These are phyloP conservation scores for Globisporangium alternatum DNA, from an alignment of 352 stramenopile species.

Conservation along the genomic window DNA sequence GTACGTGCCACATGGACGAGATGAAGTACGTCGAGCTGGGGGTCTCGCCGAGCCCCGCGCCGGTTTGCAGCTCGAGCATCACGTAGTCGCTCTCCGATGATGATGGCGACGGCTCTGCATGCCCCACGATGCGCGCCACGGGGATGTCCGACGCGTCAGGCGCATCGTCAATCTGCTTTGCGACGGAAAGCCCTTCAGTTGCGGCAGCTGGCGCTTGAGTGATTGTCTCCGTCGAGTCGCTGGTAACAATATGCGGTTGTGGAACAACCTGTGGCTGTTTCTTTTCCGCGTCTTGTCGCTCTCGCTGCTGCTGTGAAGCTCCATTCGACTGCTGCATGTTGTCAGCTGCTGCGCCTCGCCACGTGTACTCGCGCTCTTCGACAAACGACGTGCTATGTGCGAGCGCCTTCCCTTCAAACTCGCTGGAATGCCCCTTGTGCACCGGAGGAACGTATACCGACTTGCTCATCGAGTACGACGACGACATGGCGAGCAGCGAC, in stretches of 20 bases:
- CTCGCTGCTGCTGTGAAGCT: conserved; percentile 3
- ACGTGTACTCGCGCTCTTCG: conserved; percentile 53
- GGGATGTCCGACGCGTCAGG: conserved; percentile 39
- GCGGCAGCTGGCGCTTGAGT: background rate
- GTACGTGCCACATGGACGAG: conserved; percentile 72
- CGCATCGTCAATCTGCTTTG: conserved; percentile 31
- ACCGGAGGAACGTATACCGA: conserved; percentile 57
- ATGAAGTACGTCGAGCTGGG: conserved; percentile 76
- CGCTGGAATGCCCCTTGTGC: conserved; percentile 29
- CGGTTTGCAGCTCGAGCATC: conserved; percentile 77
- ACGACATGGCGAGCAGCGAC: conserved; percentile 27
- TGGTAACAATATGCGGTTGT: background rate
- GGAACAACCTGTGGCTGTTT: background rate
- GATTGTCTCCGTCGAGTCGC: conserved; percentile 3
- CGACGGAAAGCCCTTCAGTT: conserved; percentile 1
- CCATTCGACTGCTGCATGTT: background rate
- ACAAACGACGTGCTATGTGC: conserved; percentile 46
- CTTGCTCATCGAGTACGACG: conserved; percentile 45
- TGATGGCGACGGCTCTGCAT: conserved; percentile 15
- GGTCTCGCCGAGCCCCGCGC: conserved; percentile 43
- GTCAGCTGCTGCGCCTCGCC: conserved; percentile 9
- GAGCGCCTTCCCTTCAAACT: conserved; percentile 28
- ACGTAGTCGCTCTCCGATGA: conserved; percentile 73
- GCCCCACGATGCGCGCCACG: conserved; percentile 50
- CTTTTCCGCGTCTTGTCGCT: background rate